Evolutionary conservation across 352 stramenopile genomes (phyloP).

Genomic region (Pythium brassicae): DNA sequence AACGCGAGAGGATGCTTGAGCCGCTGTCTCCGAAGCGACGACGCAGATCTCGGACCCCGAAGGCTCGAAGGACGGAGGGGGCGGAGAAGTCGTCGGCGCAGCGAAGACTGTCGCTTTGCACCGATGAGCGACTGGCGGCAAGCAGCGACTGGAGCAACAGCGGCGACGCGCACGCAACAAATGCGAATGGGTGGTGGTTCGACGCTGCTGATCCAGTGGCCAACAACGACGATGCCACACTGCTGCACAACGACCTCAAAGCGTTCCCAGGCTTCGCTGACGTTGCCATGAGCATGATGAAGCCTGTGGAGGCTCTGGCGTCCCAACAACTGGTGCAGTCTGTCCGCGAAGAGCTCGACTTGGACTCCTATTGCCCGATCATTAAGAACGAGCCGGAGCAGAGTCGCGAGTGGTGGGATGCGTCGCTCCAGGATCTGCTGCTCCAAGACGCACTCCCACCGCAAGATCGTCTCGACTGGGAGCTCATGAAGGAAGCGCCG

Average conservation of each 20-base stretch:
- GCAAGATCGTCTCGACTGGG: constrained; percentile 41
- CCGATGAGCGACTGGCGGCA: too few species aligned
- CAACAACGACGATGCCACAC: neutral
- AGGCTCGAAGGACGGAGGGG: neutral
- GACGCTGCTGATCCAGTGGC: neutral
- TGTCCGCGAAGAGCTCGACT: constrained; percentile 13
- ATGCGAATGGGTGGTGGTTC: too few species aligned
- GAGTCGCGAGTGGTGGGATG: constrained; percentile 33
- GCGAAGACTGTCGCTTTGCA: neutral
- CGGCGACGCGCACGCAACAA: too few species aligned
- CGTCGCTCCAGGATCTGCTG: constrained; percentile 36
- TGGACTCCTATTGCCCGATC: constrained; percentile 5
- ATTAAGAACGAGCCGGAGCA: constrained; percentile 11
- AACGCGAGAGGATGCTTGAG: neutral
- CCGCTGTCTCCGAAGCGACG: neutral
- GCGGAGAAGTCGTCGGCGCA: neutral
- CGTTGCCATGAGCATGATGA: neutral
- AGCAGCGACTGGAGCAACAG: too few species aligned
- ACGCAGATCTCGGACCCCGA: constrained; percentile 1
- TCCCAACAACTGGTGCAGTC: constrained; percentile 6
- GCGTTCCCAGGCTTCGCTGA: neutral
- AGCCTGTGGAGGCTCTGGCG: neutral
- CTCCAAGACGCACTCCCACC: constrained; percentile 30
- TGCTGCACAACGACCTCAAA: constrained; percentile 5
- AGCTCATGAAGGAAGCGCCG: constrained; percentile 21